phyloP scores from a whole-genome alignment of 306 rosid genomes.

The Chamaecrista fasciculata region DNA sequence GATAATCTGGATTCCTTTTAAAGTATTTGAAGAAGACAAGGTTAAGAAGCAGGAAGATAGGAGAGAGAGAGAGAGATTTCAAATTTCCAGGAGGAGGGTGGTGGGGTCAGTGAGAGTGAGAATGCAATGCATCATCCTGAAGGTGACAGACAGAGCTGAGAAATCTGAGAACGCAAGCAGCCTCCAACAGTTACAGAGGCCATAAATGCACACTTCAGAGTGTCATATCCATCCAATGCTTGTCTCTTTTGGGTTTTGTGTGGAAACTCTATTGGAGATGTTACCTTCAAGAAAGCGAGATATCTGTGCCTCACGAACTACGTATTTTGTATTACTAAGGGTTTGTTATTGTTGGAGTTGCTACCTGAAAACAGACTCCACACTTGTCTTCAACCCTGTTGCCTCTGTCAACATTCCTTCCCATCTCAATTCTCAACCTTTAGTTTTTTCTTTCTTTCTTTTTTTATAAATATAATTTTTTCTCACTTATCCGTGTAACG shows the following conservation, averaged over 20 bases:
- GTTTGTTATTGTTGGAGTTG: too few species aligned
- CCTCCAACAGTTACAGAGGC: constrained; percentile 43
- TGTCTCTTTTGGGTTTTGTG: constrained; percentile 29
- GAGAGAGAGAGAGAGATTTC: constrained; percentile 32
- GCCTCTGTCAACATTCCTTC: constrained; percentile 52
- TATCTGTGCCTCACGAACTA: too few species aligned
- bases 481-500: too few species aligned
- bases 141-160: constrained; percentile 29
- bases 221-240: constrained; percentile 40
- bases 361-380: too few species aligned
- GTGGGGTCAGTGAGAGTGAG: constrained; percentile 30
- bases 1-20: too few species aligned
- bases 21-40: too few species aligned
- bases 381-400: constrained; percentile 30
- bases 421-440: constrained; percentile 42
- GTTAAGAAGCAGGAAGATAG: constrained; percentile 3
- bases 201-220: constrained; percentile 53
- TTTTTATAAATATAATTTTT: too few species aligned
- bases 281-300: too few species aligned
- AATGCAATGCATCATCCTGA: constrained; percentile 27
- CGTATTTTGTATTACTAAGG: too few species aligned
- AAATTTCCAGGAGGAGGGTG: neutral
- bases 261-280: too few species aligned
- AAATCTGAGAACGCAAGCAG: constrained; percentile 53
- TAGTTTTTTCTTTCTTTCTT: constrained; percentile 7